A percentile compares a stretch with the other conserved stretches of the same genome.
phyloP scores from a whole-genome alignment of 768 basidiomycete species.

The Amyloporia xantha region DNA sequence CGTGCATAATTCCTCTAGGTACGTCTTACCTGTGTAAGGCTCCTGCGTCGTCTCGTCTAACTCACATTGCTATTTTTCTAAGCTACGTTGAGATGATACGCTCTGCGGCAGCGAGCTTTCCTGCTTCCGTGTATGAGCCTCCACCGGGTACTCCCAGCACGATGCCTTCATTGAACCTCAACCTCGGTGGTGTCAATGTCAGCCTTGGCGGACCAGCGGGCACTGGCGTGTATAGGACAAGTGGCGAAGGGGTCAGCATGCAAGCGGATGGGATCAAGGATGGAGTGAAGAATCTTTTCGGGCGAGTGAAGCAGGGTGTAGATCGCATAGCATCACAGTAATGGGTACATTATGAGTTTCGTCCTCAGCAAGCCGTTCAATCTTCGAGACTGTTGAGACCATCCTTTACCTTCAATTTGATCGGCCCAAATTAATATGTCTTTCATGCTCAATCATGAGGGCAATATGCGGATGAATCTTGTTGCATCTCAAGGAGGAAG shows the following conservation, averaged over 20 bases:
- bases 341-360: no score
- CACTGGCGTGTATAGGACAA: constrained; percentile 79
- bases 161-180: constrained; percentile 81
- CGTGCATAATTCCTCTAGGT: constrained; percentile 93
- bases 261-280: constrained; percentile 87
- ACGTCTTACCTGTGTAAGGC: constrained; percentile 16
- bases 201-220: constrained; percentile 85
- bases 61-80: neutral
- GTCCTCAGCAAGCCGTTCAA: no score
- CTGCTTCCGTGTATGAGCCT: constrained; percentile 62
- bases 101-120: constrained; percentile 57
- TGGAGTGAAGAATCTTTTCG: constrained; percentile 81
- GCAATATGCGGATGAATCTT: no score
- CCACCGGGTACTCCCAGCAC: constrained; percentile 68
- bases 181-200: constrained; percentile 88
- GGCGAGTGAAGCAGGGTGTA: constrained; percentile 84
- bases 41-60: neutral
- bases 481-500: no score
- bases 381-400: no score
- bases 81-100: constrained; percentile 91
- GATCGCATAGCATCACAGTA: constrained; percentile 43
- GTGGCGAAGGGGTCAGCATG: constrained; percentile 57
- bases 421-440: no score
- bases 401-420: no score
- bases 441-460: no score